Evolutionary conservation across 2,329 filamentous ascomycete genomes (phyloP), one percentile per base, ranked within the genome.

Genomic region (Colletotrichum tropicale): DNA sequence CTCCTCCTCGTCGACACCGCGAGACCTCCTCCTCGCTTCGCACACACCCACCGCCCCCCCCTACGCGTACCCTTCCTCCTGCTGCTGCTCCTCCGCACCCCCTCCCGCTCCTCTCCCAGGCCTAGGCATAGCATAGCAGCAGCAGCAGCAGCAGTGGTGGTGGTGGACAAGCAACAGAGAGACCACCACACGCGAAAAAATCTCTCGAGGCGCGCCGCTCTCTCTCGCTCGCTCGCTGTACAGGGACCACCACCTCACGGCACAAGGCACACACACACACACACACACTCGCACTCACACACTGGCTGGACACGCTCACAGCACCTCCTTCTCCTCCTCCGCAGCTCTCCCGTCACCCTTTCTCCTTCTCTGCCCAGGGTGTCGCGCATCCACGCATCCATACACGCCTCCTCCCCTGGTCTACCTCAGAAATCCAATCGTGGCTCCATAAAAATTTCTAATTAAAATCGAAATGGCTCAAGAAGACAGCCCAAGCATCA

Each of bases 401-500:
- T 71, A 52, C 72, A 75, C 73, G 73, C 73, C 70, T 73, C 73
- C 70, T 78, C 80, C 81, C 80, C 80, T 80, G 78, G 76, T 80
- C 80, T 81, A 78, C 80, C 79, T 78, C 77, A 79, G 80, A 80
- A 73, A 74, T 62, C 69, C 75, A 82, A 83, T 83, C 80, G 80
- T 81, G 83, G 82, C 82, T 83, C 82, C 82, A 83, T 83, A 83
- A 83, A 83, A 83, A 82, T 81, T 79, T 81, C 82, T 82, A 84
- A 85, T 84, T 84, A 83, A 85, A 83, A 82, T 81, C 82, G 81
- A 83, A 80, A 83, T 84, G 83, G 82, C 82, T 82, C 83, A 83
- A 81, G 79, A 78, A 70, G 77, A 76, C 76, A 74, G 34, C 70
- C 69, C 62, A 74, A 76, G 69, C 73, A 76, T 64, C 76, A 77